phyloP scores from a whole-genome alignment of 1,139 yeast species.

The Blastobotrys indianensis region DNA sequence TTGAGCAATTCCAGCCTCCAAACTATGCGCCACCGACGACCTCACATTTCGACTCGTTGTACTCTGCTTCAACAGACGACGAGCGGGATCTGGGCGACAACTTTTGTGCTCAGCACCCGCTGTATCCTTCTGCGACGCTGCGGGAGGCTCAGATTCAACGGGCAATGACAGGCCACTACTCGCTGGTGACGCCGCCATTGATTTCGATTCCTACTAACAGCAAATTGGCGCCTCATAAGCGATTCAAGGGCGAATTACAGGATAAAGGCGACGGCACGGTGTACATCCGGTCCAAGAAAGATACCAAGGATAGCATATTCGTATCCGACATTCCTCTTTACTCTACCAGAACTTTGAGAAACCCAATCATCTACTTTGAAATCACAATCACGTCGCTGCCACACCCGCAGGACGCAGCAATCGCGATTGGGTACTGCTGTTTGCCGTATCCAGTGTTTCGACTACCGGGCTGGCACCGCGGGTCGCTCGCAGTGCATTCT shows the following conservation, averaged over 20 bases:
- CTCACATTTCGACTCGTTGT: slow-evolving; percentile 17
- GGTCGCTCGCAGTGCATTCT: slow-evolving; percentile 29
- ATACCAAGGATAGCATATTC: slow-evolving; percentile 21
- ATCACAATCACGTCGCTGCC: slow-evolving; percentile 22
- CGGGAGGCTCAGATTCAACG: slow-evolving; percentile 11
- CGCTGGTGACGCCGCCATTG: slow-evolving; percentile 21
- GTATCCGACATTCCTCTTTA: slow-evolving; percentile 22
- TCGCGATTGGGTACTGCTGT: slow-evolving; percentile 28
- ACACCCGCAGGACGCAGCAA: slow-evolving; percentile 19
- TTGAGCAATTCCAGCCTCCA: slow-evolving; percentile 13
- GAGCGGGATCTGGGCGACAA: slow-evolving; percentile 23
- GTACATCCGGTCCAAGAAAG: slow-evolving; percentile 17
- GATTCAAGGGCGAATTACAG: slow-evolving; percentile 24
- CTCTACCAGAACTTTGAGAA: slow-evolving; percentile 16
- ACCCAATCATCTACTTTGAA: slow-evolving; percentile 24
- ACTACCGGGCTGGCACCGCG: slow-evolving; percentile 32
- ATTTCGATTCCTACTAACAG: slow-evolving; percentile 14
- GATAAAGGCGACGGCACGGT: slow-evolving; percentile 16
- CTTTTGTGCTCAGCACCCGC: slow-evolving; percentile 17
- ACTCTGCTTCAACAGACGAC: slow-evolving; percentile 21
- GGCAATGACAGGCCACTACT: slow-evolving; percentile 4
- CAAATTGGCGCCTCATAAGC: slow-evolving; percentile 14
- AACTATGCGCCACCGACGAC: slow-evolving; percentile 18
- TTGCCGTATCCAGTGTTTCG: slow-evolving; percentile 29
- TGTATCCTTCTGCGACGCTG: slow-evolving; percentile 14